These are phyloP conservation scores for Candida sithepensis DNA, from an alignment of 805 yeast genomes.

Conservation along the genomic window DNA sequence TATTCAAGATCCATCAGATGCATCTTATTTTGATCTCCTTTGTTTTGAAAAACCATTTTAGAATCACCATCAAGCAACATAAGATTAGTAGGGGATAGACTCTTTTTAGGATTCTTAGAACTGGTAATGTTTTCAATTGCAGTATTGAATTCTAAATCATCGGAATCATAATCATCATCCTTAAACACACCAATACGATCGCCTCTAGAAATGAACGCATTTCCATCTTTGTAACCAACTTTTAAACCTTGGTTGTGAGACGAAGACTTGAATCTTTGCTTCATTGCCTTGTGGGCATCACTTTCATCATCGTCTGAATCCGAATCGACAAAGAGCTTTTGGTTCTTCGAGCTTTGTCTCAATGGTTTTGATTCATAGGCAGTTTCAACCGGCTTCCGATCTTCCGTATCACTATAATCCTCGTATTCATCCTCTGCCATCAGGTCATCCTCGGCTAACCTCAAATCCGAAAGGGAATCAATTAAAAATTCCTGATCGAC, in stretches of 20 bases:
- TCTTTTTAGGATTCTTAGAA: constrained; percentile 41
- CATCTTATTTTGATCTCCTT: constrained; percentile 39
- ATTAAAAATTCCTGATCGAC: constrained; percentile 53
- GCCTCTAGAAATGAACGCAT: constrained; percentile 79
- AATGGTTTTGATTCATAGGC: constrained; percentile 22
- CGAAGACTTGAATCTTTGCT: constrained; percentile 20
- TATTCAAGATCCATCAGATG: constrained; percentile 75
- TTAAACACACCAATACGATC: constrained; percentile 77
- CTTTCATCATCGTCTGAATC: constrained; percentile 31
- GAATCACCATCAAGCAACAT: constrained; percentile 79
- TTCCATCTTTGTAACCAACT: constrained; percentile 64
- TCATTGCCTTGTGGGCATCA: constrained; percentile 32
- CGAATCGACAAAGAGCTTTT: neutral
- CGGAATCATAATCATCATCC: constrained; percentile 46
- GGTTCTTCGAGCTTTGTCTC: neutral
- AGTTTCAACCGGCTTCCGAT: too few relatives aligned
- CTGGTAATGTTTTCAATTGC: constrained; percentile 60
- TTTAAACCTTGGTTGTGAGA: constrained; percentile 58
- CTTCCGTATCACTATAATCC: constrained; percentile 33
- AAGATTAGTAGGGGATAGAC: constrained; percentile 53
- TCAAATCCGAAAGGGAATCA: constrained; percentile 46
- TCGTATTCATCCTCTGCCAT: constrained; percentile 26
- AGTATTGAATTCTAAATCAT: constrained; percentile 56
- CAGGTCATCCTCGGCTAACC: constrained; percentile 23
- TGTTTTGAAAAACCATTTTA: constrained; percentile 61